phyloP scores from a whole-genome alignment of 768 basidiomycete genomes.

The Lactarius quietus region DNA sequence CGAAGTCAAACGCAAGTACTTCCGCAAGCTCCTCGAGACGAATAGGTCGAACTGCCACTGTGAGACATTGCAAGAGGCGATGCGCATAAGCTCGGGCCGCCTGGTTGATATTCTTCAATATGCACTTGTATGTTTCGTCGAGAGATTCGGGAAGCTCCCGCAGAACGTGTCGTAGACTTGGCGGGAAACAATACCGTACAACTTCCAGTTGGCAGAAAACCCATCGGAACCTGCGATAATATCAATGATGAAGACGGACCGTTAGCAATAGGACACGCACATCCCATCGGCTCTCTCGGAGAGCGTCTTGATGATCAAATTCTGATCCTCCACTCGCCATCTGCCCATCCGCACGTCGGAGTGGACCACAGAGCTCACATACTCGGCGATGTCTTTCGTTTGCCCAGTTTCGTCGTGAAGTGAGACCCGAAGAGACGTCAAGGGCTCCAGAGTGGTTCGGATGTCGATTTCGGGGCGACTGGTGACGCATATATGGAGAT shows the following conservation, averaged over 20 bases:
- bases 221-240: not conserved
- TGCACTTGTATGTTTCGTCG: not conserved
- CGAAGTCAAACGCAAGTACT: not conserved
- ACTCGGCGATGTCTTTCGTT: not conserved
- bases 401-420: not conserved
- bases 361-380: no score
- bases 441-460: not conserved
- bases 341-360: not conserved
- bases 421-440: not conserved
- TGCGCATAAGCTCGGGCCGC: not conserved
- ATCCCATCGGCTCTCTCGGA: not conserved
- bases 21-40: not conserved
- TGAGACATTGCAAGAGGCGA: not conserved
- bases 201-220: not conserved
- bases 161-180: not conserved
- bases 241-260: no score
- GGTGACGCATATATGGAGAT: not conserved
- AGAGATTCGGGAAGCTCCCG: not conserved
- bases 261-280: not conserved
- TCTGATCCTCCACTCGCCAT: not conserved
- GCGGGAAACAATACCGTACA: not conserved
- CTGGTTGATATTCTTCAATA: not conserved
- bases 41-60: not conserved
- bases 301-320: not conserved
- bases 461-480: not conserved